Base-by-base conservation (phyloP, 2,329 filamentous ascomycete species). In the Talaromyces funiculosus region DNA sequence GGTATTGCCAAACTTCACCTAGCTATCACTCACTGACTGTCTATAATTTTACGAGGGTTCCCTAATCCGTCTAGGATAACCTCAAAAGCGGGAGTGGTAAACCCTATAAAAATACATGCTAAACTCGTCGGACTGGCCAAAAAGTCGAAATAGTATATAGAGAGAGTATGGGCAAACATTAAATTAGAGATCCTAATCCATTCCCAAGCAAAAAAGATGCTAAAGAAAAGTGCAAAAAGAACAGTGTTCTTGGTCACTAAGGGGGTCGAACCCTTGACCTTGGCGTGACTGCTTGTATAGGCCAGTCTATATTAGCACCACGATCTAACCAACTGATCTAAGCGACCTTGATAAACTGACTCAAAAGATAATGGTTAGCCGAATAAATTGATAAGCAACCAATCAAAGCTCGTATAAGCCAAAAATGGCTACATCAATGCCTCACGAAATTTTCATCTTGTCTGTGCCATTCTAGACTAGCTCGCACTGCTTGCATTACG, bases 301-400 rank as follows among this genome's bases (percentile, higher is more conserved):
- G 26, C 38, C 8, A 20, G 37, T 57, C 55, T 24, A 26, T 49
- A 58, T 58, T 58, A 58, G 55, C 55, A 58, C 55, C 55, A 58
- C 55, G 38, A 45, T 58, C 55, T 58, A 58, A 58, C 55, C 55
- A 58, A 49, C 55, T 58, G 55, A 58, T 45, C 38, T 58, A 58
- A 58, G 42, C 55, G 55, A 58, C 55, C 55, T 18, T 6, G 24
- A 4, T 35, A 35, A 18, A 8, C 33, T 26, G 47, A n/a, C n/a
- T 16, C 47, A 33, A 51, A 35, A 51, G 16, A 51, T 14, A 9
- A 35, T 4, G 29, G 3, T 0, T 14, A n/a, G n/a, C n/a, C n/a
- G n/a, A n/a, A n/a, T 5, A 51, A 20, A 51, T 14, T 0, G 16
- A n/a, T 20, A 1, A 8, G 3, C 18, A 51, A 7, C 47, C 47